Percentiles rank a stretch among this genome's conserved stretches.
Evolutionary conservation across 2,329 filamentous ascomycete genomes (phyloP).

Genomic region (Diaporthe sp.): DNA sequence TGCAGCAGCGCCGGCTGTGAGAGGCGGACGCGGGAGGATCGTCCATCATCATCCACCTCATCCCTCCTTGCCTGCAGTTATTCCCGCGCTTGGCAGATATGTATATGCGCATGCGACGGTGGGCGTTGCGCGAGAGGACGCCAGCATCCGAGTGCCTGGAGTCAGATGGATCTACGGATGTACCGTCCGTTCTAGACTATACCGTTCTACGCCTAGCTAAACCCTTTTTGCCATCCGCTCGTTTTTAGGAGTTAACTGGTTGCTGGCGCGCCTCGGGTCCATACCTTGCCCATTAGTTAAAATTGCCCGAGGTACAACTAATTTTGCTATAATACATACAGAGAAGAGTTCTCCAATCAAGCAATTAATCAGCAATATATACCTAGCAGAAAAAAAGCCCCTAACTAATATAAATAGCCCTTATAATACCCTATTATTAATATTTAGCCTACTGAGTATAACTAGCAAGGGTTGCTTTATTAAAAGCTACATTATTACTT

Average conservation of each 20-base stretch:
- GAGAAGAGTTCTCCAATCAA: no score
- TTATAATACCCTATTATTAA: no score
- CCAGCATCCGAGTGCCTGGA: slow-evolving; percentile 4
- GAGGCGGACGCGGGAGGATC: neutral
- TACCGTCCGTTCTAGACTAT: slow-evolving; percentile 4
- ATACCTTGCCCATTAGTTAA: no score
- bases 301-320: no score
- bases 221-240: neutral
- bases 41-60: slow-evolving; percentile 9
- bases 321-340: no score
- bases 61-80: neutral
- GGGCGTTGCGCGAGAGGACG: neutral
- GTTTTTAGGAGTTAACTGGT: slow-evolving; percentile 20
- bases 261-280: no score
- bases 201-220: neutral
- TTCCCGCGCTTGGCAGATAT: slow-evolving; percentile 21
- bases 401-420: no score
- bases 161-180: neutral
- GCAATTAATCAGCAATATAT: no score
- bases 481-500: neutral
- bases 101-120: slow-evolving; percentile 5
- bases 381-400: no score
- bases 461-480: no score
- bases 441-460: no score
- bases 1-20: neutral